Evolutionary conservation across 805 yeast genomes (phyloP), one percentile per base, ranked within the genome.

Genomic region (Ogataea siamensis): DNA sequence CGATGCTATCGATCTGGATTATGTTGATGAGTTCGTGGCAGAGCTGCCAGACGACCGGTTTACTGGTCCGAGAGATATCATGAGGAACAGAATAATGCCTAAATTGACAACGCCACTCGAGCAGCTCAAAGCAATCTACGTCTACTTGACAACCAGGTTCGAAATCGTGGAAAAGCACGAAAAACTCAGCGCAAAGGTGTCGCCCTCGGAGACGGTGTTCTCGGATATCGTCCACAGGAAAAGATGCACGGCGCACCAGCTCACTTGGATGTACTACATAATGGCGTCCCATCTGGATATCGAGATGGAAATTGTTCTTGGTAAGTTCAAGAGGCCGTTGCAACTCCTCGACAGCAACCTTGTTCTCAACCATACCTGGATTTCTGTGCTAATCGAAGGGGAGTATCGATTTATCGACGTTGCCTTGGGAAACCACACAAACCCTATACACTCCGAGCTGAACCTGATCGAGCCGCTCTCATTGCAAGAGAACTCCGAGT

Each of bases 291-390:
- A 81, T 0, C 65, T 89, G 34, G 80, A 82, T 8, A 71, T 93
- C 25, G 79, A 82, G 6, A 76, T 87, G 47, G 93, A 85, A 43
- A 70, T 87, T 1, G 78, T 93, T 2, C 65, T 79, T 17, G 99
- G 99, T 4, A 85, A 84, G 53, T 71, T 89, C 64, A 87, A 89
- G 55, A 75, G 80, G 17, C 95, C 96, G 7, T 79, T 79, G 45
- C 80, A 73, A 37, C 64, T 70, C 33, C 73, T 41, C 6, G 70
- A 77, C 29, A 69, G 71, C 31, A 27, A 47, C 70, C 73, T 70
- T 46, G 63, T 66, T n/a, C 58, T 80, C 24, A 87, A 88, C 53
- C 99, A 93, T 61, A 78, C 85, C 39, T 93, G 99, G 99, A 71
- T 87, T 39, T 78, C 95, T 1, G 79, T 88, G 1, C 58, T 83